Conservation (phyloP, 139 green algal species). For the Chlorella sp. region DNA sequence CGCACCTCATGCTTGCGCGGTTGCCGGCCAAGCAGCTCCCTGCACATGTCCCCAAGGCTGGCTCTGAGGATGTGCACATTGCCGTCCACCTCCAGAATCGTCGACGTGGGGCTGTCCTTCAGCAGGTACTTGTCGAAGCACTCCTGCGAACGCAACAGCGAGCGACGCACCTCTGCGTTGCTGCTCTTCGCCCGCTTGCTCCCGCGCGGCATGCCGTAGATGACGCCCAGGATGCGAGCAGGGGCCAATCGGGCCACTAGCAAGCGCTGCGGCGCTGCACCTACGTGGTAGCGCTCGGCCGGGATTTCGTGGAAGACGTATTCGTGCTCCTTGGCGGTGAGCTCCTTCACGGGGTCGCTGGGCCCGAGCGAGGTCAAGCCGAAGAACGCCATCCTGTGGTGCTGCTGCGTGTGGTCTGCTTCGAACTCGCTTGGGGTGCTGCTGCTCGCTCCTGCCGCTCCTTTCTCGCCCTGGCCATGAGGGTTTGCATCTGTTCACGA, state of each 20-base stretch:
- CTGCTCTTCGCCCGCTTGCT: no score
- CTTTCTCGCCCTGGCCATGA: no score
- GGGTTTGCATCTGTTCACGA: no score
- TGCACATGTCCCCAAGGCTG: slow-evolving; percentile 19
- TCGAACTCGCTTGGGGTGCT: no score
- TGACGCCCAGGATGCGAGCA: no score
- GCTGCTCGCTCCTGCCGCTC: no score
- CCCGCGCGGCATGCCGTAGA: no score
- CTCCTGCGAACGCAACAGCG: no score
- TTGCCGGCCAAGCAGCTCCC: slow-evolving; percentile 19
- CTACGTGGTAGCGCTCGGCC: neutral
- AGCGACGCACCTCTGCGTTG: no score
- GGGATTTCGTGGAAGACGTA: neutral
- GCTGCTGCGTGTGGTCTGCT: no score
- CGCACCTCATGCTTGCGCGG: slow-evolving; percentile 19
- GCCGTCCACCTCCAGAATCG: slow-evolving; percentile 14
- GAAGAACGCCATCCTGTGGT: neutral
- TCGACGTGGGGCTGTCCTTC: neutral
- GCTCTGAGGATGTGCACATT: slow-evolving; percentile 13
- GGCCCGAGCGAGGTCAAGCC: neutral
- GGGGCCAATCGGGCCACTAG: no score
- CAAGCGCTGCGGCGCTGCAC: no score
- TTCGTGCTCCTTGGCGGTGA: neutral
- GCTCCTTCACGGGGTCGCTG: neutral
- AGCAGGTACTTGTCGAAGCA: slow-evolving; percentile 6